Conservation (phyloP, 2,329 filamentous ascomycete species). For the Penicillium capsulatum region DNA sequence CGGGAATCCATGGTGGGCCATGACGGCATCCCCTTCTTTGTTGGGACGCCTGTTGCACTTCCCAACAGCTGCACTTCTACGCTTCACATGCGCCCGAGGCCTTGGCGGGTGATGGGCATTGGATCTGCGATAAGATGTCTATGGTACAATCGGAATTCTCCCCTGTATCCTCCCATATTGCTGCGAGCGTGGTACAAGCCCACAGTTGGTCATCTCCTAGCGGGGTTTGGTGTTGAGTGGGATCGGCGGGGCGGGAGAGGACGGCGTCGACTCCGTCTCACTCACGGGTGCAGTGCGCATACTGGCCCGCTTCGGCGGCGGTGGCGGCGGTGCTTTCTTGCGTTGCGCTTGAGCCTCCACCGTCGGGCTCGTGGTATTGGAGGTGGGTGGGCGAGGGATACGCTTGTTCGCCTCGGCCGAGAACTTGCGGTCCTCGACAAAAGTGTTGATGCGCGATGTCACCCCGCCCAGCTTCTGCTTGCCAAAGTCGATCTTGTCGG, state of each 20-base stretch:
- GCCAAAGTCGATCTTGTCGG: conserved; percentile 62
- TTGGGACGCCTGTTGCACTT: conserved; percentile 9
- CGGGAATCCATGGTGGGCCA: too few relatives aligned
- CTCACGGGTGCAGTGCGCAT: conserved; percentile 38
- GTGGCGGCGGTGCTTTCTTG: conserved; percentile 53
- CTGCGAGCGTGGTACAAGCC: conserved; percentile 6
- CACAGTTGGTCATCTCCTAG: conserved; percentile 28
- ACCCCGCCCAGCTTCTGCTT: conserved; percentile 52
- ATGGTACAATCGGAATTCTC: too few relatives aligned
- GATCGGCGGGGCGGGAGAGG: conserved; percentile 50
- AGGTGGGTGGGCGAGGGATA: conserved; percentile 24
- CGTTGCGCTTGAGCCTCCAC: conserved; percentile 23
- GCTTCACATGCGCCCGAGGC: conserved; percentile 25
- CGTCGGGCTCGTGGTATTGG: conserved; percentile 20
- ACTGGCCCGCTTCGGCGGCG: conserved; percentile 55
- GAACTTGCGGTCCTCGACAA: conserved; percentile 40
- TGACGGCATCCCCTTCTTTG: too few relatives aligned
- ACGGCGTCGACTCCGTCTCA: conserved; percentile 24
- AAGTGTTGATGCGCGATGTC: conserved; percentile 44
- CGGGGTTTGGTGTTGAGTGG: conserved; percentile 56
- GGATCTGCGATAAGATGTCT: too few relatives aligned
- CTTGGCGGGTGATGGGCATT: too few relatives aligned
- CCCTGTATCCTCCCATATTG: too few relatives aligned
- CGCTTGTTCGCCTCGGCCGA: conserved; percentile 23
- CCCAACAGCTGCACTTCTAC: conserved; percentile 16